These are phyloP conservation scores for Coniella lustricola DNA, from an alignment of 2,329 filamentous ascomycete species.

Conservation along the genomic window DNA sequence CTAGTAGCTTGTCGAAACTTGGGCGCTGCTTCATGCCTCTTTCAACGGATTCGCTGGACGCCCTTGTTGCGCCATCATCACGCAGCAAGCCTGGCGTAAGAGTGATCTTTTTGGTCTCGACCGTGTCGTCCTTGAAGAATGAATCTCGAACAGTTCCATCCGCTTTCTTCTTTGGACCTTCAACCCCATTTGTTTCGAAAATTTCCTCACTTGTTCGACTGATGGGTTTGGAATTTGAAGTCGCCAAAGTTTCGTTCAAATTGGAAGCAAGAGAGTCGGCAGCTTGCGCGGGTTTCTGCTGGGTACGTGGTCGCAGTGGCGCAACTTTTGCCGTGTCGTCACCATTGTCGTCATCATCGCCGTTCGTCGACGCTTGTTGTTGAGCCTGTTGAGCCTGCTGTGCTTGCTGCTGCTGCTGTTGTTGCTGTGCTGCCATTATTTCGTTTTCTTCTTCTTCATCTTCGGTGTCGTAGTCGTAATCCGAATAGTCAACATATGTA, in stretches of 20 bases:
- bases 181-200: slow-evolving; percentile 46
- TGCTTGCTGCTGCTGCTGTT: slow-evolving; percentile 24
- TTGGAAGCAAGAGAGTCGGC: slow-evolving; percentile 27
- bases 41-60: slow-evolving; percentile 43
- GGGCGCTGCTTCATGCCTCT: slow-evolving; percentile 48
- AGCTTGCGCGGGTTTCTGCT: slow-evolving; percentile 31
- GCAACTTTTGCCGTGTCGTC: slow-evolving; percentile 51
- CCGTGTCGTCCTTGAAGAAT: slow-evolving; percentile 93
- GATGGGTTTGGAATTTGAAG: slow-evolving; percentile 12
- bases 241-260: slow-evolving; percentile 28
- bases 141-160: slow-evolving; percentile 88
- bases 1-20: slow-evolving; percentile 63
- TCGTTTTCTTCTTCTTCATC: slow-evolving; percentile 54
- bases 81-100: slow-evolving; percentile 87
- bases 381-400: slow-evolving; percentile 21
- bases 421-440: slow-evolving; percentile 26
- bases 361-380: slow-evolving; percentile 20
- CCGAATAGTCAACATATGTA: slow-evolving; percentile 80
- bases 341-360: slow-evolving; percentile 27
- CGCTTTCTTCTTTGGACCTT: slow-evolving; percentile 56
- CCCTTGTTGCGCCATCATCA: slow-evolving; percentile 58
- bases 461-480: slow-evolving; percentile 32
- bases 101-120: slow-evolving; percentile 95
- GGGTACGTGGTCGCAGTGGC: slow-evolving; percentile 42
- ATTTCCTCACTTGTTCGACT: slow-evolving; percentile 59